Percentiles rank a stretch among this genome's conserved stretches.
Evolutionary conservation across 495 filamentous ascomycete genomes (phyloP).

Genomic region (Penicillium canariense): DNA sequence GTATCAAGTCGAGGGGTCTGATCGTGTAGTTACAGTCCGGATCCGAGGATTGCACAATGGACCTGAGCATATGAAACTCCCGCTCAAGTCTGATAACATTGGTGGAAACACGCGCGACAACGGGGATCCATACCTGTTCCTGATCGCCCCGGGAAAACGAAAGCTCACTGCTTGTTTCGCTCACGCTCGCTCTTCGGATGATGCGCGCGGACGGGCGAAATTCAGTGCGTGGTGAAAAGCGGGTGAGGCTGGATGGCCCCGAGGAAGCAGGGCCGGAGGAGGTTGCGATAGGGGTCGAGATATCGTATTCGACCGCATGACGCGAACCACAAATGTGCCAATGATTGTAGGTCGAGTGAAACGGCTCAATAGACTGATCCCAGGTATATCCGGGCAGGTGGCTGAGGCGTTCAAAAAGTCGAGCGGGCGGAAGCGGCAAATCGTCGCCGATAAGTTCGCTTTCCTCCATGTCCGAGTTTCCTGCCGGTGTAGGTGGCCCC

Average conservation of each 20-base stretch:
- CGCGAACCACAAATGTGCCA: conserved; percentile 62
- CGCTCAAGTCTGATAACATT: conserved; percentile 79
- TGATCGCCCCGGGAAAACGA: conserved; percentile 39
- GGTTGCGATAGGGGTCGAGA: conserved; percentile 45
- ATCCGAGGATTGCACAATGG: conserved; percentile 66
- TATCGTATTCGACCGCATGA: conserved; percentile 40
- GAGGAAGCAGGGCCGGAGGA: conserved; percentile 33
- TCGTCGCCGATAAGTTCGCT: conserved; percentile 54
- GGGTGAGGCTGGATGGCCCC: conserved; percentile 43
- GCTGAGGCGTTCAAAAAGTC: conserved; percentile 69
- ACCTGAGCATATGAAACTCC: conserved; percentile 75
- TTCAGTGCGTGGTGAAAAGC: conserved; percentile 47
- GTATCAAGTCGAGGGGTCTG: conserved; percentile 68
- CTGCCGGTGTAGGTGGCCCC: neutral
- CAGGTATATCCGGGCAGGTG: conserved; percentile 73
- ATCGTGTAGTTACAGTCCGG: conserved; percentile 71
- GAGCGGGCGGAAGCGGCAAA: conserved; percentile 63
- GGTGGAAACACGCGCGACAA: conserved; percentile 75
- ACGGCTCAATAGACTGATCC: conserved; percentile 67
- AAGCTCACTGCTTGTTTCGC: conserved; percentile 52
- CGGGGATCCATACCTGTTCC: conserved; percentile 45
- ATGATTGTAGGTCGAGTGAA: conserved; percentile 80
- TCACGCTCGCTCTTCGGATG: conserved; percentile 44
- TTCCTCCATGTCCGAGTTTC: conserved; percentile 35
- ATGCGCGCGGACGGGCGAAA: conserved; percentile 19